Base-by-base conservation (phyloP, 1,284 basidiomycete species). In the Earliella scabrosa region DNA sequence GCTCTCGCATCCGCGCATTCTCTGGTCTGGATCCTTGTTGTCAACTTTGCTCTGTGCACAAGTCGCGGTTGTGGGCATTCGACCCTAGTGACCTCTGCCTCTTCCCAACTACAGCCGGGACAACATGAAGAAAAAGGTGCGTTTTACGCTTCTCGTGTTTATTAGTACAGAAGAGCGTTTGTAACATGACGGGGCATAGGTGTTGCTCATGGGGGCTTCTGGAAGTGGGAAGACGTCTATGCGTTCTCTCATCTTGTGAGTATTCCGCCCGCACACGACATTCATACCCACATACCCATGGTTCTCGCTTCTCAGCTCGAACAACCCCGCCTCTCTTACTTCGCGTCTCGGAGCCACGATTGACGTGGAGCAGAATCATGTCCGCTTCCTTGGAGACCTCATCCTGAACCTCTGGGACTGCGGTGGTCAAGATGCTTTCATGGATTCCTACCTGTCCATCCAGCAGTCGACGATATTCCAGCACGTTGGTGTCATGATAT, bases 401-500 rank as follows among this genome's bases (percentile, higher is more conserved):
- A 87, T 93, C 66, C 83, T 96, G 74, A 97, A 97, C 70, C 82
- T 99, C 13, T 98, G 97, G 96, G 97, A 99, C 75, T 98, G 97
- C 65, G 97, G 97, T 45, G 97, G 97, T 4, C 97, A 99, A 76
- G 95, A 98, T 67, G 87, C 93, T 14, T 99, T 98, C 80, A 95
- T 98, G 87, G 95, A 97, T 73, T 92, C 90, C 45, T 99, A 98
- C 74, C 87, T 98, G 60, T 88, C 89, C 35, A 87, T 90, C 0
- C 94, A 98, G 71, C 89, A 92, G 60, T 83, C 89, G 31, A 95
- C 93, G 40, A 95, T 98, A 63, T 99, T 99, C 77, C 88, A 92
- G 65, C 90, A 96, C 67, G 97, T 98, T 54, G 95, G 95, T 11
- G 94, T 98, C 38, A 84, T 99, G 70, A 98, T 99, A 68, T 99